These are phyloP conservation scores for Drechslerella stenobrocha DNA, from an alignment of 2,329 filamentous ascomycete genomes.

Conservation along the genomic window DNA sequence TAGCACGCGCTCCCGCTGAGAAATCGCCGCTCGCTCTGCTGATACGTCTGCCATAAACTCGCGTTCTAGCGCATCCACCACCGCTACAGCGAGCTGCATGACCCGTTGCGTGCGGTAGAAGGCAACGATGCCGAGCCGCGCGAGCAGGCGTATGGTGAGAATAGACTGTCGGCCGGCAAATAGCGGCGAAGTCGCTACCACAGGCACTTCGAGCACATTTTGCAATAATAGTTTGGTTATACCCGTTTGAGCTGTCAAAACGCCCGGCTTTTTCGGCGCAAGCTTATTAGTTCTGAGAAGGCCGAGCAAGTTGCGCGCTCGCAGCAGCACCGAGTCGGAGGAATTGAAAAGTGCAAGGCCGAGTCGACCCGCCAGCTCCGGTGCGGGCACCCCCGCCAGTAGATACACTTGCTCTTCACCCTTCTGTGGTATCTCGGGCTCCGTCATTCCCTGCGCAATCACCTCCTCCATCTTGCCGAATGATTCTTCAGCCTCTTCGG, in stretches of 20 bases:
- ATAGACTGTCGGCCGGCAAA: conserved; percentile 5
- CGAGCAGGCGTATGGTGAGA: conserved; percentile 10
- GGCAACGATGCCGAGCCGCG: conserved; percentile 23
- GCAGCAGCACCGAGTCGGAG: conserved; percentile 19
- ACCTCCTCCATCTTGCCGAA: conserved; percentile 36
- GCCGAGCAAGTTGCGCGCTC: conserved; percentile 25
- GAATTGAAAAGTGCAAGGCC: conserved; percentile 23
- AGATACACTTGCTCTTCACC: neutral
- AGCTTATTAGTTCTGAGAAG: conserved; percentile 32
- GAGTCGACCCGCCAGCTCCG: conserved; percentile 11
- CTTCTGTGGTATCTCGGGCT: neutral
- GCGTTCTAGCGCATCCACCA: conserved; percentile 8
- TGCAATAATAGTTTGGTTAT: conserved; percentile 26
- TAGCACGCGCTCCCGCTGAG: conserved; percentile 11
- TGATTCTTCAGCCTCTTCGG: conserved; percentile 36
- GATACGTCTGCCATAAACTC: conserved; percentile 14
- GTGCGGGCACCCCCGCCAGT: neutral
- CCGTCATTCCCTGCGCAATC: conserved; percentile 19
- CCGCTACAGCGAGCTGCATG: conserved; percentile 13
- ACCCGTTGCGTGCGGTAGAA: conserved; percentile 30
- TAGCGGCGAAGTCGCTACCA: conserved; percentile 4
- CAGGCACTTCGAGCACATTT: conserved; percentile 22
- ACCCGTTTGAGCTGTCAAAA: conserved; percentile 17
- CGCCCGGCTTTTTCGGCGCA: conserved; percentile 32
- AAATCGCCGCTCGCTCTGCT: conserved; percentile 7